These are phyloP conservation scores for Chrysanthemum makinoi DNA, from an alignment of 129 eudicot genomes.

Conservation along the genomic window DNA sequence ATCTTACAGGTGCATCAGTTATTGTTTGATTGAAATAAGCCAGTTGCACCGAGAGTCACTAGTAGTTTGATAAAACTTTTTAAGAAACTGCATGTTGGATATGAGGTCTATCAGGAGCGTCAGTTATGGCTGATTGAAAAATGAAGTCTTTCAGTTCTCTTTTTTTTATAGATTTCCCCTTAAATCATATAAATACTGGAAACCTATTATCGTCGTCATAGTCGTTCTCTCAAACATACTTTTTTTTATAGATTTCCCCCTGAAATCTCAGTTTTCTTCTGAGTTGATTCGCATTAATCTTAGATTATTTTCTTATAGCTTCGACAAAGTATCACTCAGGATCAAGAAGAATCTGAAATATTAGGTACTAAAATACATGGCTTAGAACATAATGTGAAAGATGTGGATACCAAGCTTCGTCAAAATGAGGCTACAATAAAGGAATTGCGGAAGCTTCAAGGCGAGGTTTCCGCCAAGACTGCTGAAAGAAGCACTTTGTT, in stretches of 20 bases:
- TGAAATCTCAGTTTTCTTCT: background rate
- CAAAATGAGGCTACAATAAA: constrained; percentile 54
- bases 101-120: no score
- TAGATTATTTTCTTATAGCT: constrained; percentile 39
- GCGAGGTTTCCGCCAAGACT: constrained; percentile 45
- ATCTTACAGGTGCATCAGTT: background rate
- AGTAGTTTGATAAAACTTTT: no score
- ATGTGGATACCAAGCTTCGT: constrained; percentile 61
- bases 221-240: background rate
- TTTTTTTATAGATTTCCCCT: no score
- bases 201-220: no score
- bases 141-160: no score
- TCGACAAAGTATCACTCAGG: constrained; percentile 71
- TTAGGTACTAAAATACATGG: constrained; percentile 61
- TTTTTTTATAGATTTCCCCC: background rate
- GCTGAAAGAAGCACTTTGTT: constrained; percentile 63
- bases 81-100: no score
- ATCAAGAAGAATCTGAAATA: constrained; percentile 75
- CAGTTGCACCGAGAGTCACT: no score
- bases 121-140: no score
- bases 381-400: constrained; percentile 53
- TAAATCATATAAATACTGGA: no score
- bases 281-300: constrained; percentile 18
- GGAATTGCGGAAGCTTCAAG: constrained; percentile 47
- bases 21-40: no score